These are phyloP conservation scores for Trichosporon ovoides DNA, from an alignment of 1,284 basidiomycete species.

Conservation along the genomic window DNA sequence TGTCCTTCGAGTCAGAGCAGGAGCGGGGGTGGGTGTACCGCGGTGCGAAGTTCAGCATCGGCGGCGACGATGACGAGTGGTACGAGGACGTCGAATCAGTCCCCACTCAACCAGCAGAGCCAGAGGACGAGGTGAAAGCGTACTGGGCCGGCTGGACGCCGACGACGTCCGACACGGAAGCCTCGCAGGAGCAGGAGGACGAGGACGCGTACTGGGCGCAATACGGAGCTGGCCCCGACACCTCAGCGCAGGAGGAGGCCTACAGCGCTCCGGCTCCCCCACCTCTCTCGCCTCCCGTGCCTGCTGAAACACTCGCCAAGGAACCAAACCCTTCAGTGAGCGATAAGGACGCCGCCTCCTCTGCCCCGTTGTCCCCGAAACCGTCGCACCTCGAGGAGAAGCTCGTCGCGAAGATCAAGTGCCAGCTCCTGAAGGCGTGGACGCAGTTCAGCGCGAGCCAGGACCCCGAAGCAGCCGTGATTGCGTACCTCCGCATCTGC, in stretches of 20 bases:
- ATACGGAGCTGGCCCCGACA: conserved; percentile 26
- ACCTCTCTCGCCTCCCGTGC: conserved; percentile 12
- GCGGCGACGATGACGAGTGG: conserved; percentile 7
- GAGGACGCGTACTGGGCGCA: conserved; percentile 43
- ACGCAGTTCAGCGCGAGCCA: conserved; percentile 11
- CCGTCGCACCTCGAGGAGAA: conserved; percentile 18
- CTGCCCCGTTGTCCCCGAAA: too few species aligned
- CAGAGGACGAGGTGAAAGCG: conserved; percentile 13
- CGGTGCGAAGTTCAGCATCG: conserved; percentile 13
- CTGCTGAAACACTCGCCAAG: too few species aligned
- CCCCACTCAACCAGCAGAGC: not conserved
- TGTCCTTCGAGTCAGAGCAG: conserved; percentile 19
- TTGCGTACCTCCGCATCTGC: conserved; percentile 34
- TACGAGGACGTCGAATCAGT: conserved; percentile 10
- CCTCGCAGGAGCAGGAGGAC: conserved; percentile 15
- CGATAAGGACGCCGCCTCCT: too few species aligned
- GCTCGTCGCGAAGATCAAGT: conserved; percentile 22
- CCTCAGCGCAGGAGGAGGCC: not conserved
- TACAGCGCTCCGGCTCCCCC: not conserved
- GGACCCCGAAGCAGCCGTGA: conserved; percentile 31
- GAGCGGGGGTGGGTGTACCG: conserved; percentile 38
- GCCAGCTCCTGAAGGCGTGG: conserved; percentile 26
- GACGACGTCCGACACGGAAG: conserved; percentile 8
- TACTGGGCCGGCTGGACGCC: conserved; percentile 35
- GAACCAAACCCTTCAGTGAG: too few species aligned